phyloP scores from a whole-genome alignment of 164 flowering plant species.

The Vitis cinerea region DNA sequence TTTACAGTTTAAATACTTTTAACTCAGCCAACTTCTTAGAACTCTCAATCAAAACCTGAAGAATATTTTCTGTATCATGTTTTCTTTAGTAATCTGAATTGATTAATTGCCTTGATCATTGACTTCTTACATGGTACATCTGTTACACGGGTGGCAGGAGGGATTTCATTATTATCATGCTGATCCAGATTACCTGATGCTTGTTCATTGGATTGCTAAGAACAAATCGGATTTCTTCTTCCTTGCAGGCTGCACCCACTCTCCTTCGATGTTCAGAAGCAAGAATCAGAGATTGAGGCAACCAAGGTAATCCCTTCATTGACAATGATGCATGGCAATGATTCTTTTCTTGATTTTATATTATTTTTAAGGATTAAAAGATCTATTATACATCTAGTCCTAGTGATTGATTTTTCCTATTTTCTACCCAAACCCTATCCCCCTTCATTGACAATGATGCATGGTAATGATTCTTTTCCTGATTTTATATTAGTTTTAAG shows the following conservation, averaged over 20 bases:
- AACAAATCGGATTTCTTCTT: slow-evolving; percentile 32
- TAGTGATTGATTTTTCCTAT: too few relatives aligned
- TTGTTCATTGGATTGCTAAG: slow-evolving; percentile 51
- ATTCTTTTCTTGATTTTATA: too few relatives aligned
- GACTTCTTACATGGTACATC: not conserved
- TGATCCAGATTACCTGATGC: slow-evolving; percentile 47
- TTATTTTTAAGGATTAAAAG: too few relatives aligned
- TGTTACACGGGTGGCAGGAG: slow-evolving; percentile 26
- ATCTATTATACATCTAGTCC: too few relatives aligned
- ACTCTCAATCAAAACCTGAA: not conserved
- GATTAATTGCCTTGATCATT: not conserved
- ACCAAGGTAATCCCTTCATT: slow-evolving; percentile 21
- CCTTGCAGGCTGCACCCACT: slow-evolving; percentile 27
- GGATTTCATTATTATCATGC: slow-evolving; percentile 56
- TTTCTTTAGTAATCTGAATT: not conserved
- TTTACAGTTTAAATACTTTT: too few relatives aligned
- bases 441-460: not conserved
- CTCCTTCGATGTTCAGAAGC: slow-evolving; percentile 18
- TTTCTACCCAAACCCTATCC: too few relatives aligned
- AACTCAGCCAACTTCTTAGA: too few relatives aligned
- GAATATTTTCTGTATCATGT: not conserved
- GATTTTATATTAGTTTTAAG: too few relatives aligned
- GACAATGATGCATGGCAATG: not conserved
- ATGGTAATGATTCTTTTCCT: not conserved
- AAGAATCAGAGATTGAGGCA: slow-evolving; percentile 34